phyloP scores from a whole-genome alignment of 2,329 filamentous ascomycete genomes.

The Ambrosiella xylebori region DNA sequence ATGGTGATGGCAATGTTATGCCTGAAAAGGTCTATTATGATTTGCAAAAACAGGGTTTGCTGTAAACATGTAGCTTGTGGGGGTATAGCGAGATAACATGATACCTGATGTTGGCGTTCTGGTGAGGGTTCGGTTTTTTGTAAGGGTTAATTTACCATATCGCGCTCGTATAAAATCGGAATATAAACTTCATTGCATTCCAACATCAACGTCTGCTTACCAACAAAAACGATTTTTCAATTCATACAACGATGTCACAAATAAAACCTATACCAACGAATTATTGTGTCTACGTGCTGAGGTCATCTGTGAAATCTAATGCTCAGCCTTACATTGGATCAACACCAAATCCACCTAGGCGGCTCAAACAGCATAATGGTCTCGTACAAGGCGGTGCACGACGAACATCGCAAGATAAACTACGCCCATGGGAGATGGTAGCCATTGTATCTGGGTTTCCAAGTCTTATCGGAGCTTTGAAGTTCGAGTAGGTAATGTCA shows the following conservation, averaged over 20 bases:
- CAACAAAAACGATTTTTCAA: neutral
- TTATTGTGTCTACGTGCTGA: slow-evolving; percentile 84
- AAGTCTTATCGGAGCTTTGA: slow-evolving; percentile 68
- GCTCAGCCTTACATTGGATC: slow-evolving; percentile 65
- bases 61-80: slow-evolving; percentile 30
- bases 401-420: slow-evolving; percentile 47
- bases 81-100: neutral
- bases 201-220: neutral
- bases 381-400: slow-evolving; percentile 62
- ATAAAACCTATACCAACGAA: slow-evolving; percentile 59
- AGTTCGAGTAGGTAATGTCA: slow-evolving; percentile 59
- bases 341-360: slow-evolving; percentile 71
- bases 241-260: slow-evolving; percentile 23
- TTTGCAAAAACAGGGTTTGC: slow-evolving; percentile 75
- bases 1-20: slow-evolving; percentile 95
- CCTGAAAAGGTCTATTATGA: slow-evolving; percentile 96
- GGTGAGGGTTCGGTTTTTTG: neutral
- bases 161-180: neutral
- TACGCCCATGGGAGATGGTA: slow-evolving; percentile 85
- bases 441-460: slow-evolving; percentile 77
- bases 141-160: slow-evolving; percentile 6
- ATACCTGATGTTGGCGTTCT: neutral
- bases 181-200: neutral
- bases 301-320: slow-evolving; percentile 56
- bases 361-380: slow-evolving; percentile 86